Evolutionary conservation across 2,329 filamentous ascomycete genomes (phyloP), one percentile per base, ranked within the genome.

Genomic region (Tolypocladium inflatum): DNA sequence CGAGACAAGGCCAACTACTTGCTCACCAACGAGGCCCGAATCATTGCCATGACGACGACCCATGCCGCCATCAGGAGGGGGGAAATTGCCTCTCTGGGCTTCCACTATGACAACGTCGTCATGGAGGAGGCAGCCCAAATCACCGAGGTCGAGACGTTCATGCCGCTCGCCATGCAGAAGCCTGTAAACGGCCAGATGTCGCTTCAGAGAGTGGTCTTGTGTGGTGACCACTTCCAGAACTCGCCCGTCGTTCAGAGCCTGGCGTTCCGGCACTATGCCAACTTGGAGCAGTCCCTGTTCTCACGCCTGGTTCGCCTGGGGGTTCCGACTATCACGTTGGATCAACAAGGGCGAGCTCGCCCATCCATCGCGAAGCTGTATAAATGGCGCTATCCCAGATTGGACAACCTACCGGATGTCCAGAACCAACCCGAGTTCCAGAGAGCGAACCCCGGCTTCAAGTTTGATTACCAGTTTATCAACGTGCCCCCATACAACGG

Each of bases 71-170:
- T 99, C 82, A 86, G 91, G 61, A 82, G 93, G 62, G 86, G 90
- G 62, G 93, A 97, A 67, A 97, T 99, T 65, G 88, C 91, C 1
- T 81, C 84, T 19, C 81, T 97, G n/a, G 92, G 92, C 19, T 99
- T 99, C 74, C 90, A 91, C 65, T 99, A 99, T 67, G 92, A 97
- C 76, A 99, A 96, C 63, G 89, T 99, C 15, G 82, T 99, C 56
- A 97, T 99, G 89, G 94, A 99, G 76, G 94, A 99, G 79, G 93
- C 94, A 6, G 94, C 94, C 15, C 94, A 99, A 69, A 93, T 99
- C 68, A 99, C 93, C 0, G 94, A 99, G 72, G 89, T 97, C 52
- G 94, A 99, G 70, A 96, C 91, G 63, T 97, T 99, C 74, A 91
- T 99, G 62, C 94, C 94, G 0, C 79, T 96, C 56, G 89, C 92